A percentile compares a stretch with the other conserved stretches of the same genome.
These are phyloP conservation scores for Dactylellina haptotyla DNA, from an alignment of 2,329 filamentous ascomycete genomes.

Conservation along the genomic window DNA sequence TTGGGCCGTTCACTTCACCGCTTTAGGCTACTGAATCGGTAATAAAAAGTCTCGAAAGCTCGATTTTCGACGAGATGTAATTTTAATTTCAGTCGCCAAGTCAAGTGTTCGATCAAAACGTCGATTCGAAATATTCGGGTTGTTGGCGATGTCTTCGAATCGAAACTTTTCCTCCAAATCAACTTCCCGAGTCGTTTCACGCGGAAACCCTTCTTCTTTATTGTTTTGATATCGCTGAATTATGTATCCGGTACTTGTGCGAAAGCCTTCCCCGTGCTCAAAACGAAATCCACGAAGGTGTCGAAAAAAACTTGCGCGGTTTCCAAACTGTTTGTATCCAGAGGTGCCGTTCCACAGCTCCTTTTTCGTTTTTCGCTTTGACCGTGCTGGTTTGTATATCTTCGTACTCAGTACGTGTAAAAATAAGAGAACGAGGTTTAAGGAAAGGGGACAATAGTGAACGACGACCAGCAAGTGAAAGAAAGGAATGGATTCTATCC, in stretches of 20 bases:
- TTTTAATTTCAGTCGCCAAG: neutral
- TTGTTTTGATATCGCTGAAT: slow-evolving; percentile 9
- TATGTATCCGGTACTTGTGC: slow-evolving; percentile 26
- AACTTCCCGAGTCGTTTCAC: slow-evolving; percentile 7
- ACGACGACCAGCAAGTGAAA: slow-evolving; percentile 2
- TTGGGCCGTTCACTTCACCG: slow-evolving; percentile 1
- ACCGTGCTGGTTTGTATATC: slow-evolving; percentile 8
- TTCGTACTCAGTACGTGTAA: slow-evolving; percentile 45
- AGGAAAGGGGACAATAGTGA: slow-evolving; percentile 27
- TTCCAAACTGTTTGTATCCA: slow-evolving; percentile 26
- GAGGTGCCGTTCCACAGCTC: slow-evolving; percentile 52
- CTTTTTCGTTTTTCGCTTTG: slow-evolving; percentile 42
- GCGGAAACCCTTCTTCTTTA: neutral
- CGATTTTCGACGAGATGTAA: slow-evolving; percentile 12
- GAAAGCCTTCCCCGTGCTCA: slow-evolving; percentile 15
- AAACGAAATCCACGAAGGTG: slow-evolving; percentile 24
- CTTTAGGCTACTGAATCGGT: slow-evolving; percentile 12
- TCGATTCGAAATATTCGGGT: neutral
- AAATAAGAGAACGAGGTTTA: slow-evolving; percentile 34
- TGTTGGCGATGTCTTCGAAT: slow-evolving; percentile 4
- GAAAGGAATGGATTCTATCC: slow-evolving; percentile 51
- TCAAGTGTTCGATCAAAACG: slow-evolving; percentile 34
- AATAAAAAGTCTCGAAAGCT: slow-evolving; percentile 11
- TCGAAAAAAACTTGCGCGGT: neutral
- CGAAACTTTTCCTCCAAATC: neutral